Evolutionary conservation across 164 flowering plant species (phyloP).

Genomic region (Nymphaea thermarum): DNA sequence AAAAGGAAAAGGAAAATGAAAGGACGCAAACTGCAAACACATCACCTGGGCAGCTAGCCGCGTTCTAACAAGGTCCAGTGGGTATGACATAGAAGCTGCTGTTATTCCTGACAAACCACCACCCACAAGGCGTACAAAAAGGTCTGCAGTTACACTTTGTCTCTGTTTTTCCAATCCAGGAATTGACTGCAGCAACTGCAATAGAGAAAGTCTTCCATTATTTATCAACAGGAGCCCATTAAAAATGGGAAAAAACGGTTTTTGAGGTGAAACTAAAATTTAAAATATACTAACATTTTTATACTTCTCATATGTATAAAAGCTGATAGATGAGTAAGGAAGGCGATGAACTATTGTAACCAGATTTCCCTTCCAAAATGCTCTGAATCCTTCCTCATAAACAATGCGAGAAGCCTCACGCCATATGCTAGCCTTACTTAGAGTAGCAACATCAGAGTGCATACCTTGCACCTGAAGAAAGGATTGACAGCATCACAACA

Average conservation of each 20-base stretch:
- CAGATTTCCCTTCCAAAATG: conserved; percentile 86
- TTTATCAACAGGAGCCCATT: neutral
- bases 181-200: conserved; percentile 46
- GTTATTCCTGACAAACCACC: conserved; percentile 86
- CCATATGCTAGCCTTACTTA: conserved; percentile 58
- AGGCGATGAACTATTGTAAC: conserved; percentile 87
- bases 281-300: conserved; percentile 34
- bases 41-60: conserved; percentile 86
- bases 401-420: conserved; percentile 64
- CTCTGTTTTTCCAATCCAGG: conserved; percentile 30
- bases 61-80: conserved; percentile 81
- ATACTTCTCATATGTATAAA: conserved; percentile 68
- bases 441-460: conserved; percentile 53
- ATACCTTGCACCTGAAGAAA: conserved; percentile 67
- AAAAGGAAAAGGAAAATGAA: too few relatives aligned
- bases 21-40: neutral
- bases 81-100: conserved; percentile 71
- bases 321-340: conserved; percentile 77
- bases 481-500: too few relatives aligned
- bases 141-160: conserved; percentile 24
- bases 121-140: conserved; percentile 48
- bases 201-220: neutral
- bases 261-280: too few relatives aligned
- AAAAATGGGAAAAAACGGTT: neutral
- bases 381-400: conserved; percentile 67